Conservation (phyloP, 2,329 filamentous ascomycete species). For the Botrytis medusae region DNA sequence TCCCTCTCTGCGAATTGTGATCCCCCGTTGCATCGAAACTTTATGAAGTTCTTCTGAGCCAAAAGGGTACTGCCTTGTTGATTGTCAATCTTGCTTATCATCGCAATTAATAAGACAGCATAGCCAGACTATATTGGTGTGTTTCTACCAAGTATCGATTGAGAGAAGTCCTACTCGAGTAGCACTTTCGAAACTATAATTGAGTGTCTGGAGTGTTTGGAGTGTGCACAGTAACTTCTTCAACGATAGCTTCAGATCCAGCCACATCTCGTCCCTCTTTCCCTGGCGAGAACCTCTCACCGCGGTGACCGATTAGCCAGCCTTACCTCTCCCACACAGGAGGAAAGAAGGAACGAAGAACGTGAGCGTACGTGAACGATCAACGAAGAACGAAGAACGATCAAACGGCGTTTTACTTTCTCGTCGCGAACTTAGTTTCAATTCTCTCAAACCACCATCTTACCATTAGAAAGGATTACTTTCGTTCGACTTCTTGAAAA, state of each 20-base stretch:
- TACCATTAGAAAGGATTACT: neutral
- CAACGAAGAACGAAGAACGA: neutral
- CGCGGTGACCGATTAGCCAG: conserved; percentile 1
- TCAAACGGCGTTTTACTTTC: neutral
- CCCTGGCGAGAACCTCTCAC: neutral
- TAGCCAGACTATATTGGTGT: neutral
- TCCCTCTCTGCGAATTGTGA: conserved; percentile 3
- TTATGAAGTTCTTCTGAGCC: neutral
- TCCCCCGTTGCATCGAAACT: neutral
- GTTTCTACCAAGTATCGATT: neutral
- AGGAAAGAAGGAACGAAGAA: neutral
- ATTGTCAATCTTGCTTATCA: neutral
- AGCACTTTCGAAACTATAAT: conserved; percentile 4
- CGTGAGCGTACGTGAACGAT: no score
- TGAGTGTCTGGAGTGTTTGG: neutral
- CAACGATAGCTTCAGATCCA: conserved; percentile 4
- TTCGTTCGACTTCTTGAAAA: neutral
- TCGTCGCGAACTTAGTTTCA: conserved; percentile 8
- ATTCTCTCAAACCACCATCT: neutral
- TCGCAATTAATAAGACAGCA: neutral
- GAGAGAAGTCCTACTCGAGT: neutral
- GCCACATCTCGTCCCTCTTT: neutral
- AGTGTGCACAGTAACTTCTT: neutral
- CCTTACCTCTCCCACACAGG: neutral
- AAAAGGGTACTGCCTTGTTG: neutral